Conservation (phyloP, 495 filamentous ascomycete species). For the Pyrenopolyporus hunteri region DNA sequence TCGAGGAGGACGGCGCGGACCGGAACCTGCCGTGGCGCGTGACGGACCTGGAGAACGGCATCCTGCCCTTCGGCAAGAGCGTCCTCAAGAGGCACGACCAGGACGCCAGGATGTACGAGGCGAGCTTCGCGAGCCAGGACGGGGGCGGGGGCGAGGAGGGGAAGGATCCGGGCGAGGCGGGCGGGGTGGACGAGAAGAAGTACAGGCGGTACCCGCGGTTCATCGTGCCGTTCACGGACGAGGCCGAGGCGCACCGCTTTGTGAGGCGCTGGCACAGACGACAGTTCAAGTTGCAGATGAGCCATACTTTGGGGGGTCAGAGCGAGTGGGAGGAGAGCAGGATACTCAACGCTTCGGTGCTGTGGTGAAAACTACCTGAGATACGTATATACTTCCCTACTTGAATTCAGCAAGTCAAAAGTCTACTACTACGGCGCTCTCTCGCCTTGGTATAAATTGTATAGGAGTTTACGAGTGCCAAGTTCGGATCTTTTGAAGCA, state of each 20-base stretch:
- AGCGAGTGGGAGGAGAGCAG: constrained; percentile 36
- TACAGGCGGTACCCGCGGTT: constrained; percentile 46
- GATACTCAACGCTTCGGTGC: constrained; percentile 51
- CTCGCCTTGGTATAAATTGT: neutral
- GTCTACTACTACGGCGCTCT: neutral
- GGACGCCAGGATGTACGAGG: neutral
- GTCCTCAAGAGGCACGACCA: constrained; percentile 28
- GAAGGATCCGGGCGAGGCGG: neutral
- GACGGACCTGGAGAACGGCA: constrained; percentile 23
- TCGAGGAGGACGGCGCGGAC: constrained; percentile 52
- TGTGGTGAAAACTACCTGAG: constrained; percentile 54
- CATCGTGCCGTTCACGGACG: constrained; percentile 55
- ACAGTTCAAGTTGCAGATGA: constrained; percentile 43
- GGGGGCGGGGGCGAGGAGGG: neutral
- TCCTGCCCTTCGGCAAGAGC: constrained; percentile 38
- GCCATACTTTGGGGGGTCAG: constrained; percentile 19
- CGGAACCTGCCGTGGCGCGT: constrained; percentile 55
- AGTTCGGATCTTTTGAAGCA: no score
- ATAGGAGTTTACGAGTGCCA: neutral
- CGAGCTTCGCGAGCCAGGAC: constrained; percentile 5
- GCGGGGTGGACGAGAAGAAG: neutral
- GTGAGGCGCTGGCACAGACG: constrained; percentile 62
- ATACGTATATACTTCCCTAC: neutral
- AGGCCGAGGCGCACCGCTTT: constrained; percentile 60
- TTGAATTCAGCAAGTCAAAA: neutral